Base-by-base conservation (phyloP, 305 asterid genomes). In the Salvia sclarea region DNA sequence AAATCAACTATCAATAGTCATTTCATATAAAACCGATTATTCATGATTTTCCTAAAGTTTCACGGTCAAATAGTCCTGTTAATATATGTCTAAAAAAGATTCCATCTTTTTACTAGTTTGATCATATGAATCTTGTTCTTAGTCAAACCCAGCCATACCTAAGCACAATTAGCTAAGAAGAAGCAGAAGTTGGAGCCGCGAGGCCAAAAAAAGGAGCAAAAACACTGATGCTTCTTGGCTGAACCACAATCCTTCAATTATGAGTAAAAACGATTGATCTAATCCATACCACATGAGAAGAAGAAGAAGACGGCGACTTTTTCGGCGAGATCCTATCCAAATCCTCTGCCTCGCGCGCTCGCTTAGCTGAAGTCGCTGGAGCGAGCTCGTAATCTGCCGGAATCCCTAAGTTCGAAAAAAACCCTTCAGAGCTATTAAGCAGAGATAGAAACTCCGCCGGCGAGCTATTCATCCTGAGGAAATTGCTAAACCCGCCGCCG, bases 401-500 rank as follows among this genome's bases (percentile, higher is more conserved):
- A 77, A 83, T 63, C 49, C 91, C 96, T 33, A 89, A 84, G 68
- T 75, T 80, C 12, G 95, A 78, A 63, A 87, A 89, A 70, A 75
- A 79, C 16, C 84, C 91, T 64, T 87, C 96, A 2, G 90, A 73
- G 25, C 37, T 74, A 68, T 59, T 81, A 4, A 84, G 77, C 72
- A 81, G 80, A 14, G 90, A 81, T 31, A 88, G 52, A 64, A 92
- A 86, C 71, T 89, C 98, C 10, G 98, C 95, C 28, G 98, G 98
- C 1, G 98, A 92, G 79, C 96, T 92, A 70, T 84, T 89, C 82
- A 89, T 95, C 79, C 98, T 73, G 21, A 89, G 85, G 67, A 88
- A 83, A 73, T 82, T 83, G 80, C 81, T 85, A 73, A 82, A 70
- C 0, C 90, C 92, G 60, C 86, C 89, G 54, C 74, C 79, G 4